phyloP scores from a whole-genome alignment of 768 basidiomycete species.

The Hysterangium stoloniferum region DNA sequence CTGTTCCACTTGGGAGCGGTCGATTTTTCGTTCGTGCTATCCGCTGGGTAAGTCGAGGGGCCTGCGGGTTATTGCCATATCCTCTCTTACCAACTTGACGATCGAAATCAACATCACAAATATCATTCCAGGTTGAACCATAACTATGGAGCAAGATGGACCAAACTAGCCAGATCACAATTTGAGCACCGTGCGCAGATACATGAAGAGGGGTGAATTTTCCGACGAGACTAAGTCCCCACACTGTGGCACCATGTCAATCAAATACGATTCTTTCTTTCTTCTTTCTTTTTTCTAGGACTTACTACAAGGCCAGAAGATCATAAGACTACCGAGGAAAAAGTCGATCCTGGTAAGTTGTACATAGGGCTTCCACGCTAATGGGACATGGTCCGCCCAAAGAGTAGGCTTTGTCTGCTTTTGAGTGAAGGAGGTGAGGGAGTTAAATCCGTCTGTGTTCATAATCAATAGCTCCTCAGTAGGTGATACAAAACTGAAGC shows the following conservation, averaged over 20 bases:
- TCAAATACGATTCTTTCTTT: too few species aligned
- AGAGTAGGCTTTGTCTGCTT: too few species aligned
- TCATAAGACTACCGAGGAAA: not conserved
- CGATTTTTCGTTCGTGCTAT: slow-evolving; percentile 1
- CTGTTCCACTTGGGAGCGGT: not conserved
- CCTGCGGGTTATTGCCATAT: not conserved
- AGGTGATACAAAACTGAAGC: too few species aligned
- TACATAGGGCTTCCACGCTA: not conserved
- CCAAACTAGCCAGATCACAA: not conserved
- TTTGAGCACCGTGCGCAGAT: not conserved
- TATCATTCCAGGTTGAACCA: slow-evolving; percentile 1
- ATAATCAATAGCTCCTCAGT: too few species aligned
- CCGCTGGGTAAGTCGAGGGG: not conserved
- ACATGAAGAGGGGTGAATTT: not conserved
- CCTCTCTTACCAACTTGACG: not conserved
- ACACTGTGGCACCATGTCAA: not conserved
- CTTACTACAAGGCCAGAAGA: slow-evolving; percentile 2
- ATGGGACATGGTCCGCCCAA: not conserved
- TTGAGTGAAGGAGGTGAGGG: too few species aligned
- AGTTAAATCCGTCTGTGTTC: too few species aligned
- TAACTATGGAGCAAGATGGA: not conserved
- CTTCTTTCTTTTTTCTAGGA: too few species aligned
- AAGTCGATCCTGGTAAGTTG: not conserved
- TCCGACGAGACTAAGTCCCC: not conserved
- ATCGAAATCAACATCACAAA: slow-evolving; percentile 1